A percentile compares a stretch with the other conserved stretches of the same genome.
Conservation (phyloP, 192 early-diverging fungal genomes). For the Mortierella hygrophila region DNA sequence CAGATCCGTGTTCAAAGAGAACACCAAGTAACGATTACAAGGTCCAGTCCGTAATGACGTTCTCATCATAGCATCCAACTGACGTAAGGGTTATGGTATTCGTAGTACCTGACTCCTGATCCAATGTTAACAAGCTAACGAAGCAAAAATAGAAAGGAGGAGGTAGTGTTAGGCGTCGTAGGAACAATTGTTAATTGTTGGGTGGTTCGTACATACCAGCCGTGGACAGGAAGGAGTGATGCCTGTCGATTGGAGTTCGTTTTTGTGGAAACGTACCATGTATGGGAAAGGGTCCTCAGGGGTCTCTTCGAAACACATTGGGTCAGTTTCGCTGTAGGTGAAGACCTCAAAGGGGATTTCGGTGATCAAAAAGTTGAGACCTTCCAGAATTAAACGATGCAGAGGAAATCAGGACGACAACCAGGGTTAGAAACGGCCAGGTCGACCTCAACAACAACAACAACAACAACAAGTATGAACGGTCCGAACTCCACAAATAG, state of each 20-base stretch:
- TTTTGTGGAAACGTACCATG: slow-evolving; percentile 64
- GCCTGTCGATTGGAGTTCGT: neutral
- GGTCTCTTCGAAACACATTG: slow-evolving; percentile 69
- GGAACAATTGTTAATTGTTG: neutral
- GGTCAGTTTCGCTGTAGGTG: slow-evolving; percentile 84
- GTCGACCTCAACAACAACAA: neutral
- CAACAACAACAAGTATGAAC: neutral
- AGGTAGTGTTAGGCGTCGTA: neutral
- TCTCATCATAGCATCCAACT: neutral
- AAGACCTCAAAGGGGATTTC: slow-evolving; percentile 96
- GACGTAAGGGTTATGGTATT: neutral
- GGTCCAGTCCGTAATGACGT: neutral
- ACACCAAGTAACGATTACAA: neutral
- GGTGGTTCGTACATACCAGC: neutral
- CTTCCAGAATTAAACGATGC: slow-evolving; percentile 39
- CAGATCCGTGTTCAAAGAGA: neutral
- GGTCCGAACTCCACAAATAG: neutral
- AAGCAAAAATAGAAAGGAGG: neutral
- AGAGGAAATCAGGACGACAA: neutral
- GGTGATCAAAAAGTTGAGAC: slow-evolving; percentile 92
- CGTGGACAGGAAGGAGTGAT: neutral
- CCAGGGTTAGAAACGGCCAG: neutral
- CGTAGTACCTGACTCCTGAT: slow-evolving; percentile 84
- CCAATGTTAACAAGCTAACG: slow-evolving; percentile 94
- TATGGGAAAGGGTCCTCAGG: slow-evolving; percentile 85